phyloP scores from a whole-genome alignment of 1,139 yeast species.

The Yamadazyma pseudoaaseri region DNA sequence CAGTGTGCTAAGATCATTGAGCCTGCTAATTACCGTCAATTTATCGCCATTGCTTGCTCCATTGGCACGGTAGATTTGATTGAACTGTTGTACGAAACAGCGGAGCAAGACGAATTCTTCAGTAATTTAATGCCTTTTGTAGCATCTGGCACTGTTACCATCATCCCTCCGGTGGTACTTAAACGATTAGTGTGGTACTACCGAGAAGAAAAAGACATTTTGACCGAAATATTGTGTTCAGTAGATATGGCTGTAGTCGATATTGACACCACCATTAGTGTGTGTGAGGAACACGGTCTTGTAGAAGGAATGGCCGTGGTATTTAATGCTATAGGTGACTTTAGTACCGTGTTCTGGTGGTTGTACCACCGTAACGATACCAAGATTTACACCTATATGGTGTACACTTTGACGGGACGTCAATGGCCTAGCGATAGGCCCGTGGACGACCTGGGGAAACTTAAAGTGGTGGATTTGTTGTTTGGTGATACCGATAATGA shows the following conservation, averaged over 20 bases:
- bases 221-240: constrained; percentile 67
- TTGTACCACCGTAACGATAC: constrained; percentile 31
- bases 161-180: constrained; percentile 62
- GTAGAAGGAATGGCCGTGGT: background rate
- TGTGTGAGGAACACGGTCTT: constrained; percentile 50
- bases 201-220: constrained; percentile 39
- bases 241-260: constrained; percentile 68
- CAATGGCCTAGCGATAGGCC: constrained; percentile 70
- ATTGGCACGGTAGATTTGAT: constrained; percentile 31
- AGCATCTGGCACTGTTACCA: constrained; percentile 40
- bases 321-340: constrained; percentile 42
- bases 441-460: constrained; percentile 44
- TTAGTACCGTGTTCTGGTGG: constrained; percentile 62
- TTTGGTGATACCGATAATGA: constrained; percentile 29
- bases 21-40: background rate
- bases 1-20: background rate
- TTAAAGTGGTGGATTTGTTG: constrained; percentile 49
- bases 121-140: constrained; percentile 51
- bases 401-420: constrained; percentile 71
- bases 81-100: constrained; percentile 53
- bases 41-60: constrained; percentile 1
- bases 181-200: constrained; percentile 56
- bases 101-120: constrained; percentile 44
- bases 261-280: constrained; percentile 62
- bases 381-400: constrained; percentile 58